phyloP scores from a whole-genome alignment of 108 stramenopile species.

The Skeletonema menzelii region DNA sequence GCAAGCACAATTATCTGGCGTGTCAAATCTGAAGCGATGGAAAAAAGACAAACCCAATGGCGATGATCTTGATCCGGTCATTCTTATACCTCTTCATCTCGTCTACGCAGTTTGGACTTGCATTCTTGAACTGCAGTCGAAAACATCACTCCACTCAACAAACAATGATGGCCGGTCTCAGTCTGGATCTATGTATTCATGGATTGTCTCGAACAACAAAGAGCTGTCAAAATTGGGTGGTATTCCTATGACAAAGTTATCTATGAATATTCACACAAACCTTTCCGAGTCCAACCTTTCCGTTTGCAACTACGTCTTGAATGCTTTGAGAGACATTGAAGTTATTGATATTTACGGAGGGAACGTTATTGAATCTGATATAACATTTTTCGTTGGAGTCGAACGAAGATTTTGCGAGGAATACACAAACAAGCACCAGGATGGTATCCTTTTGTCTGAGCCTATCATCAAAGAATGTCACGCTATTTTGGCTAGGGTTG shows the following conservation, averaged over 20 bases:
- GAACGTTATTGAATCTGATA: constrained; percentile 14
- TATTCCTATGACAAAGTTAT: neutral
- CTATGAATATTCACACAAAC: neutral
- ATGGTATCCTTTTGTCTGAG: constrained; percentile 3
- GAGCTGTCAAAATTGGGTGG: constrained; percentile 13
- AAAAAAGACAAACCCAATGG: neutral
- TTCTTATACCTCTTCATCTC: constrained; percentile 28
- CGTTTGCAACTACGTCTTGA: constrained; percentile 37
- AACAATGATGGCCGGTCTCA: constrained; percentile 1
- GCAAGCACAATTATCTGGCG: neutral
- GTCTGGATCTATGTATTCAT: constrained; percentile 33
- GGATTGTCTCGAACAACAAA: constrained; percentile 32
- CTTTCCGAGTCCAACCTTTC: constrained; percentile 16
- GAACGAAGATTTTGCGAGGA: constrained; percentile 6
- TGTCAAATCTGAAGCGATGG: constrained; percentile 28
- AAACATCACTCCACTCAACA: neutral
- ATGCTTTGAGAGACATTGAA: constrained; percentile 10
- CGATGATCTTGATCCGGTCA: constrained; percentile 5
- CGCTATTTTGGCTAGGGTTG: constrained; percentile 7
- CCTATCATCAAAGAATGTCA: constrained; percentile 28
- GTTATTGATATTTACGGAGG: constrained; percentile 26
- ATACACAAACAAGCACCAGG: neutral
- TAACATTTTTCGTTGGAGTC: constrained; percentile 33
- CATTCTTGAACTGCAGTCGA: constrained; percentile 17
- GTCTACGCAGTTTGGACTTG: constrained; percentile 32